Evolutionary conservation across 2,329 filamentous ascomycete genomes (phyloP).

Genomic region (Fusarium illudens): DNA sequence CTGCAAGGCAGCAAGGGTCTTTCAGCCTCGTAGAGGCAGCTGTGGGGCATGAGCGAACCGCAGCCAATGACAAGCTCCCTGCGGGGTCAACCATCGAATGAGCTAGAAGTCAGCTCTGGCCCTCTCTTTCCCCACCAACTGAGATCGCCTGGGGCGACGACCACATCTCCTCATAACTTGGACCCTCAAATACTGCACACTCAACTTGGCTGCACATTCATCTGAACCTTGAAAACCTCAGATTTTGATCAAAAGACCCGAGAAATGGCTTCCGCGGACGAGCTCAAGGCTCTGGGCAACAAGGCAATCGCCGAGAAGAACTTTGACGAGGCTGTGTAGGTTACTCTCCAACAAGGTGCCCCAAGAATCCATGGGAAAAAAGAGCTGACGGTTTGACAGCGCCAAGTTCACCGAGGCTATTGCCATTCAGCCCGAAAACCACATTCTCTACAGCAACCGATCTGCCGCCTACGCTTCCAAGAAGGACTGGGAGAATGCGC

Average conservation of each 20-base stretch:
- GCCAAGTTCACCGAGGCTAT: slow-evolving; percentile 96
- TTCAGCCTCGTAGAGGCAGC: slow-evolving; percentile 27
- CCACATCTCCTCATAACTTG: slow-evolving; percentile 34
- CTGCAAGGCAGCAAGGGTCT: slow-evolving; percentile 28
- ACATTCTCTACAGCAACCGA: slow-evolving; percentile 97
- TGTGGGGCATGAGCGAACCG: slow-evolving; percentile 23
- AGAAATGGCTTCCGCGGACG: slow-evolving; percentile 69
- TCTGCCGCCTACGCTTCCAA: slow-evolving; percentile 89
- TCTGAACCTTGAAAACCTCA: slow-evolving; percentile 11
- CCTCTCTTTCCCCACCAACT: slow-evolving; percentile 43
- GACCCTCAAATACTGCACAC: slow-evolving; percentile 30
- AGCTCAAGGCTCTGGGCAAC: slow-evolving; percentile 97
- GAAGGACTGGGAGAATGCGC: slow-evolving; percentile 83
- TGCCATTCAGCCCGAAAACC: slow-evolving; percentile 84
- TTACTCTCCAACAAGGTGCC: slow-evolving; percentile 39
- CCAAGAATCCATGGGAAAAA: not conserved
- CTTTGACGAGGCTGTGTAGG: slow-evolving; percentile 94
- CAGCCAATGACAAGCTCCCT: slow-evolving; percentile 44
- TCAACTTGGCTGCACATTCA: slow-evolving; percentile 3
- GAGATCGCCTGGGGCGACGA: slow-evolving; percentile 35
- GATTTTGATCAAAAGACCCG: slow-evolving; percentile 17
- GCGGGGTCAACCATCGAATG: slow-evolving; percentile 50
- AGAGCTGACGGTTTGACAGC: slow-evolving; percentile 56
- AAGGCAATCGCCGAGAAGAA: slow-evolving; percentile 98
- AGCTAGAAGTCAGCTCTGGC: slow-evolving; percentile 52